These are phyloP conservation scores for Dysphania ambrosioides DNA, from an alignment of 148 eudicot genomes.

Conservation along the genomic window DNA sequence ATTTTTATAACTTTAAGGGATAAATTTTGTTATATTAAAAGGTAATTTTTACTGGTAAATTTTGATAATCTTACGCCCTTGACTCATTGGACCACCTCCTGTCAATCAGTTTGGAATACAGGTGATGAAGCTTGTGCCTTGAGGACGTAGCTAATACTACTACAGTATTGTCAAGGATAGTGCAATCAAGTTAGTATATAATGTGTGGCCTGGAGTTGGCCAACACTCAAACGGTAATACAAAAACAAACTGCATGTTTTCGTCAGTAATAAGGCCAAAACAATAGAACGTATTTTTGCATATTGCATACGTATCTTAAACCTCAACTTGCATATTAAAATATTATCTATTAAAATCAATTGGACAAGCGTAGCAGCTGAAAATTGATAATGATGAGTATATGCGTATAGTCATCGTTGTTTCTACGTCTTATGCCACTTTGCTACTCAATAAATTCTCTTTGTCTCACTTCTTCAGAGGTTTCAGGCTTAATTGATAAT, in stretches of 20 bases:
- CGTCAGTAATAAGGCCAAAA: slow-evolving; percentile 20
- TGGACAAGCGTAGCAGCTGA: slow-evolving; percentile 4
- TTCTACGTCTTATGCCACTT: neutral
- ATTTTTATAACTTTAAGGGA: no score
- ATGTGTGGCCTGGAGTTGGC: slow-evolving; percentile 21
- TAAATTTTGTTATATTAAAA: no score
- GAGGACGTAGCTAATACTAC: slow-evolving; percentile 3
- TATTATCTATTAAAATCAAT: neutral
- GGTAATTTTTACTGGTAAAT: no score
- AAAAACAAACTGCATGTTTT: slow-evolving; percentile 22
- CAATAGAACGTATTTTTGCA: slow-evolving; percentile 12
- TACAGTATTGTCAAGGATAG: neutral
- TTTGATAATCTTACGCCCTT: neutral
- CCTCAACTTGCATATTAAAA: slow-evolving; percentile 18
- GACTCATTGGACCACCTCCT: neutral
- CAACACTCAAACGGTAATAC: slow-evolving; percentile 17
- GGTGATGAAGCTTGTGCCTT: neutral
- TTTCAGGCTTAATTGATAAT: neutral
- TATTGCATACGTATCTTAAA: slow-evolving; percentile 9
- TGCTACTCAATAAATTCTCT: neutral
- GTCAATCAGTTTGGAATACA: neutral
- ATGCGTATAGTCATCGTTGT: neutral
- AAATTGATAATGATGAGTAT: neutral
- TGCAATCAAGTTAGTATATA: slow-evolving; percentile 10
- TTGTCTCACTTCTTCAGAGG: neutral